Conservation (phyloP, 257 asterid species). For the Solanum bulbocastanum region DNA sequence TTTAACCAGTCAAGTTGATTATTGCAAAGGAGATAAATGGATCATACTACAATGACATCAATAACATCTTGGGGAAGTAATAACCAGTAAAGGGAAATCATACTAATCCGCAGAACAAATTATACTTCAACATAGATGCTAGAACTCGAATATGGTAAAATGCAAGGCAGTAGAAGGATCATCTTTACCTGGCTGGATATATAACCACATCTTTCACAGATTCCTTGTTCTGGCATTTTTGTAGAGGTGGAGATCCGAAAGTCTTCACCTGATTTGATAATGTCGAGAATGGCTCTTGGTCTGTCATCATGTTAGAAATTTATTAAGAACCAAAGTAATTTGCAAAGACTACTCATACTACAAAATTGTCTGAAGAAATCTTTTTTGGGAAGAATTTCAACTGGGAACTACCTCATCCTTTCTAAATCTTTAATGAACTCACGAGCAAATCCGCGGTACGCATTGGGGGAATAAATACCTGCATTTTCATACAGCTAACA, state of each 20-base stretch:
- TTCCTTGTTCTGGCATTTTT: constrained; percentile 98
- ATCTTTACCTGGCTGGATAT: constrained; percentile 87
- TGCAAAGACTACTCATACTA: neutral
- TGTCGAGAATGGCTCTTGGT: constrained; percentile 90
- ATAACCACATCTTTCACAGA: constrained; percentile 88
- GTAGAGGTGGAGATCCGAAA: constrained; percentile 81
- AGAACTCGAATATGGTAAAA: neutral
- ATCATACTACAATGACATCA: neutral
- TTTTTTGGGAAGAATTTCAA: neutral
- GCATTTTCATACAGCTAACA: constrained; percentile 5
- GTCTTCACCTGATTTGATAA: constrained; percentile 92
- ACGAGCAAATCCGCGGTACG: constrained; percentile 97
- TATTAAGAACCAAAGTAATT: neutral
- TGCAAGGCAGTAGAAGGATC: neutral
- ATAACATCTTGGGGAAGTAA: neutral
- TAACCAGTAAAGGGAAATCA: neutral
- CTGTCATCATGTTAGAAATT: constrained; percentile 18
- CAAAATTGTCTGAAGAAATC: neutral
- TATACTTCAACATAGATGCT: neutral
- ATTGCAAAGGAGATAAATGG: neutral
- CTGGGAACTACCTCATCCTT: constrained; percentile 56
- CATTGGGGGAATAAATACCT: constrained; percentile 97
- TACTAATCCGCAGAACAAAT: neutral
- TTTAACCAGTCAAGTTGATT: neutral
- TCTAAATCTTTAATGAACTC: constrained; percentile 96